These are phyloP conservation scores for Colletotrichum lentis DNA, from an alignment of 2,329 filamentous ascomycete species.

Conservation along the genomic window DNA sequence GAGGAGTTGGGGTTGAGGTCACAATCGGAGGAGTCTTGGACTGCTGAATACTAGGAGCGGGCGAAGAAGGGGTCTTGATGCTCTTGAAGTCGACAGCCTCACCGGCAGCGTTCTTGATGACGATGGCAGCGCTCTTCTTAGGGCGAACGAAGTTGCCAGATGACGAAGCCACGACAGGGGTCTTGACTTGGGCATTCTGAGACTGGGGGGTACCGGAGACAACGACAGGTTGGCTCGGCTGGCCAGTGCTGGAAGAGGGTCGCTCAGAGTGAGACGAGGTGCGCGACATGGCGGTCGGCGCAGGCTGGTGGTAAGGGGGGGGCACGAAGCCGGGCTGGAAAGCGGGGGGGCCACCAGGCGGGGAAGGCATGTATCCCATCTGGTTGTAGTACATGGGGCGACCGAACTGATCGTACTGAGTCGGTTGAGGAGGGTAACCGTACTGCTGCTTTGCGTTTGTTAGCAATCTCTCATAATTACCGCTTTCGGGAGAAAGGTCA, in stretches of 20 bases:
- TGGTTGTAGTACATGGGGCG: constrained; percentile 54
- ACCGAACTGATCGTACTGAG: constrained; percentile 53
- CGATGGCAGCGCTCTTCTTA: constrained; percentile 76
- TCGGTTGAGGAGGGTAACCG: constrained; percentile 58
- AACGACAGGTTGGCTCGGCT: constrained; percentile 63
- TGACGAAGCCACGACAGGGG: constrained; percentile 50
- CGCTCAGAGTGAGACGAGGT: constrained; percentile 80
- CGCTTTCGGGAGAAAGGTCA: constrained; percentile 74
- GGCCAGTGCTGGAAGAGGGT: constrained; percentile 71
- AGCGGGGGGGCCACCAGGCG: constrained; percentile 46
- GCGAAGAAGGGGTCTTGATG: constrained; percentile 65
- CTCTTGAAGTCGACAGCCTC: constrained; percentile 74
- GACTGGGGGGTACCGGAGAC: constrained; percentile 70
- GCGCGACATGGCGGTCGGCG: constrained; percentile 76
- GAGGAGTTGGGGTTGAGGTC: constrained; percentile 79
- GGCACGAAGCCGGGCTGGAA: constrained; percentile 56
- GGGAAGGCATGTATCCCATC: constrained; percentile 60
- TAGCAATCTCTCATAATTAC: constrained; percentile 77
- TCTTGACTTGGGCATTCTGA: constrained; percentile 65
- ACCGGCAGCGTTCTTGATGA: constrained; percentile 84
- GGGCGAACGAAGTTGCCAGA: constrained; percentile 60
- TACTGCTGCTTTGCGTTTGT: constrained; percentile 73
- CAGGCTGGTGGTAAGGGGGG: constrained; percentile 50
- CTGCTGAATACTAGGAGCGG: constrained; percentile 61
- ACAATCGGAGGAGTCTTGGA: constrained; percentile 75